phyloP scores from a whole-genome alignment of 1,284 basidiomycete genomes.

The Exobasidium rhododendri region DNA sequence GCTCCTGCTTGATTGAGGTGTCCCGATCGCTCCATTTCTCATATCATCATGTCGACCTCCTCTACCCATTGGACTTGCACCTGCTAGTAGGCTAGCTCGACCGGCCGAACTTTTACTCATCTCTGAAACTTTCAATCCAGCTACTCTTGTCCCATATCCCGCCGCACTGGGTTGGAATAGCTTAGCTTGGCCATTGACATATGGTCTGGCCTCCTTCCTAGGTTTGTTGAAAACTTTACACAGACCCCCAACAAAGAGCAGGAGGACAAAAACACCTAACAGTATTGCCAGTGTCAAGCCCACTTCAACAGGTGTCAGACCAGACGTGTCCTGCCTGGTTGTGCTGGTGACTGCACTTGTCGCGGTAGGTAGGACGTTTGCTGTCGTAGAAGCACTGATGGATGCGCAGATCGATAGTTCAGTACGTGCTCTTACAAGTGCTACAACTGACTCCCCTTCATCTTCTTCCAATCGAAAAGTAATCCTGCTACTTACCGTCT shows the following conservation, averaged over 20 bases:
- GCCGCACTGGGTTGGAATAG: slow-evolving; percentile 20
- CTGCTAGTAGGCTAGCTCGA: slow-evolving; percentile 11
- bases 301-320: slow-evolving; percentile 15
- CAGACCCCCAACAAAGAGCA: slow-evolving; percentile 12
- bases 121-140: neutral
- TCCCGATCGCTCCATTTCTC: neutral
- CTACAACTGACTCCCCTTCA: no score
- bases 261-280: slow-evolving; percentile 14
- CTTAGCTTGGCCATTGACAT: slow-evolving; percentile 1
- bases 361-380: neutral
- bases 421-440: no score
- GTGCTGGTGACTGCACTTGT: no score
- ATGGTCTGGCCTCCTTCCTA: slow-evolving; percentile 16
- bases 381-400: no score
- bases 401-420: no score
- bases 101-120: neutral
- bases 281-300: slow-evolving; percentile 10
- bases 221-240: slow-evolving; percentile 20
- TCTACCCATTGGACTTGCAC: slow-evolving; percentile 18
- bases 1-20: neutral
- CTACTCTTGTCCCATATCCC: slow-evolving; percentile 16
- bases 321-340: slow-evolving; percentile 13
- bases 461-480: no score
- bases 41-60: slow-evolving; percentile 10
- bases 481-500: no score